Evolutionary conservation across 257 asterid species (phyloP).

Genomic region (Nicotiana tabacum): DNA sequence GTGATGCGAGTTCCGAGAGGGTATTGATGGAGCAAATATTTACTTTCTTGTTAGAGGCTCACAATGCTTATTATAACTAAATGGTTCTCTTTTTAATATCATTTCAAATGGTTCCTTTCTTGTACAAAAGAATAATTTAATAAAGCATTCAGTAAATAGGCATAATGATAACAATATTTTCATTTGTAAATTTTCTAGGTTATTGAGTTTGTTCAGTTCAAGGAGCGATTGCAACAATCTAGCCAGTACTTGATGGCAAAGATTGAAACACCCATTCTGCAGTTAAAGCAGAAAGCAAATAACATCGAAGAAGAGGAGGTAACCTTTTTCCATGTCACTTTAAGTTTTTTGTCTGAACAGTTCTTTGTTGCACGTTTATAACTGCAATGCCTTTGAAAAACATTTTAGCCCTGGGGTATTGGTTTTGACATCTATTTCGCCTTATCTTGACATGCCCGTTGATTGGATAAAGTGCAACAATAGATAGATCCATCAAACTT

Average conservation of each 20-base stretch:
- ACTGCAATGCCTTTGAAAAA: not conserved
- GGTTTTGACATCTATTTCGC: not conserved
- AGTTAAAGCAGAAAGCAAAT: conserved; percentile 74
- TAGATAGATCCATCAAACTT: not conserved
- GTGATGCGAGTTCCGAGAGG: not conserved
- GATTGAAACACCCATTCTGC: conserved; percentile 79
- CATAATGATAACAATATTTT: not conserved
- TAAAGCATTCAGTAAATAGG: not conserved
- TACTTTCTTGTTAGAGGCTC: not conserved
- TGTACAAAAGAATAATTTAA: not conserved
- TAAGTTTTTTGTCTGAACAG: not conserved
- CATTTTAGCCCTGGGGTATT: not conserved
- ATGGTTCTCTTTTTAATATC: not conserved
- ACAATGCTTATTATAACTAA: not conserved
- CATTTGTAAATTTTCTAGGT: conserved; percentile 40
- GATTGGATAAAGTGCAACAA: not conserved
- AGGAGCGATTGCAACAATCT: conserved; percentile 77
- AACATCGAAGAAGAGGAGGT: conserved; percentile 78
- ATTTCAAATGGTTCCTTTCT: not conserved
- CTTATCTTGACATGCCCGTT: not conserved
- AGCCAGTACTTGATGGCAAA: conserved; percentile 76
- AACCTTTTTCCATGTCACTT: conserved; percentile 9
- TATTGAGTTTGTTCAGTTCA: conserved; percentile 88
- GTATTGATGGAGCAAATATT: not conserved
- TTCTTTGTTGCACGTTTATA: not conserved